Percentiles rank a stretch among this genome's conserved stretches.
Evolutionary conservation across 225 moss, liverwort and hornwort genomes (phyloP).

Genomic region (Bryum argenteum): DNA sequence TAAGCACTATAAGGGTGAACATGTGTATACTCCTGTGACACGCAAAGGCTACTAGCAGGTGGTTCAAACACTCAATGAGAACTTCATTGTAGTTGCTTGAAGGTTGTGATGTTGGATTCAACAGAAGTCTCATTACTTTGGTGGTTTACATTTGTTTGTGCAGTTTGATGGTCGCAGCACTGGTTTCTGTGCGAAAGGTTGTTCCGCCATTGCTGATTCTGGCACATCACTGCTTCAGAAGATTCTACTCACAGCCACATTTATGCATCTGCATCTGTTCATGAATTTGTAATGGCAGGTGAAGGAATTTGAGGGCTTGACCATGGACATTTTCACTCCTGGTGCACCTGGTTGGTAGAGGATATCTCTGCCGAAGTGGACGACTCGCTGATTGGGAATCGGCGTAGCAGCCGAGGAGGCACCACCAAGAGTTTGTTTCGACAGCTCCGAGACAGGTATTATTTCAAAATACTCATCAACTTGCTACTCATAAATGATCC

Average conservation of each 20-base stretch:
- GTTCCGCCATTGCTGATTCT: conserved; percentile 90
- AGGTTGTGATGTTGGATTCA: not conserved
- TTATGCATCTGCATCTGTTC: not conserved
- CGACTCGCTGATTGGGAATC: conserved; percentile 61
- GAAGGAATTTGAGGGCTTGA: conserved; percentile 79
- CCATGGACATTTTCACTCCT: conserved; percentile 81
- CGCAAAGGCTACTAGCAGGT: conserved; percentile 95
- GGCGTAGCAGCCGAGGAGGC: conserved; percentile 59
- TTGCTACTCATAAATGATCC: no score
- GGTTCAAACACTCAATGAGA: not conserved
- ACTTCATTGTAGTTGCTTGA: no score
- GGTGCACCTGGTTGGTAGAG: conserved; percentile 83
- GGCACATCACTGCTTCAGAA: conserved; percentile 78
- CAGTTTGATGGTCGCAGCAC: conserved; percentile 91
- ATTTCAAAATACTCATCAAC: not conserved
- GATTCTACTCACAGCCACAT: not conserved
- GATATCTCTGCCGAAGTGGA: conserved; percentile 77
- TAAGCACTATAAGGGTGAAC: conserved; percentile 86
- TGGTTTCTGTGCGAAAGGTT: conserved; percentile 80
- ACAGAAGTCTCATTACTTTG: not conserved
- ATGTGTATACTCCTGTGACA: conserved; percentile 83
- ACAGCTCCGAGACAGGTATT: conserved; percentile 90
- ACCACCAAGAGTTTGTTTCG: conserved; percentile 72
- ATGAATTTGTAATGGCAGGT: conserved; percentile 48
- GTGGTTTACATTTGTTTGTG: not conserved